Base-by-base conservation (phyloP, 2,329 filamentous ascomycete species). In the Botryotinia calthae region DNA sequence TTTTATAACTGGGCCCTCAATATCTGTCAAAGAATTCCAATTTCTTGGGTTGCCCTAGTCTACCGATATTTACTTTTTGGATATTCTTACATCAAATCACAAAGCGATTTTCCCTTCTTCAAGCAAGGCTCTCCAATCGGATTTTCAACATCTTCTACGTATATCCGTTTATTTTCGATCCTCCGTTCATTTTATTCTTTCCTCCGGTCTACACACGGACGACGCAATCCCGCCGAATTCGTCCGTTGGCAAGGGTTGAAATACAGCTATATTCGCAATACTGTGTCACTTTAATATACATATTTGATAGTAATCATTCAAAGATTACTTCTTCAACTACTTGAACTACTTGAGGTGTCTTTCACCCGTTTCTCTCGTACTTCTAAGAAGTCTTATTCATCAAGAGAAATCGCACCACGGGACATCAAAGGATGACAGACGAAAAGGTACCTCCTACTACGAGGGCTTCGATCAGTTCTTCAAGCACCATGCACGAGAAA, bases 391-490 rank as follows among this genome's bases (percentile, higher is more conserved):
- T 51, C 44, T 63, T 28, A 37, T n/a, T 20, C 34, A 14, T n/a
- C n/a, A 51, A 66, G 31, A 66, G 48, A 51, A 37, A n/a, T 25
- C 20, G 12, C 6, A n/a, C 10, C 37, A n/a, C 64, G 46, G 12
- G n/a, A 66, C 18, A 10, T 10, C 16, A 31, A 56, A 56, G 56
- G 34, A 70, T 70, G 68, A 42, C 58, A 34, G 68, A 63, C 37
- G 58, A 64, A 64, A 64, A 64, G 31, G 3, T 70, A 31, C 56
- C 56, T 31, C 68, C 68, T 10, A 64, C 42, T 12, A 51, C 68
- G 22, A 59, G 62, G 48, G 64, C 64, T 56, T 67, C 68, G 28
- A 64, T 59, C 18, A 51, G 51, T 34, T 69, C 58, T 40, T 56
- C 64, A 67, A 67, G 48, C n/a, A 56, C 34, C 16, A 28, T 56